Base-by-base conservation (phyloP, 2,329 filamentous ascomycete species). In the Beauveria medogensis region DNA sequence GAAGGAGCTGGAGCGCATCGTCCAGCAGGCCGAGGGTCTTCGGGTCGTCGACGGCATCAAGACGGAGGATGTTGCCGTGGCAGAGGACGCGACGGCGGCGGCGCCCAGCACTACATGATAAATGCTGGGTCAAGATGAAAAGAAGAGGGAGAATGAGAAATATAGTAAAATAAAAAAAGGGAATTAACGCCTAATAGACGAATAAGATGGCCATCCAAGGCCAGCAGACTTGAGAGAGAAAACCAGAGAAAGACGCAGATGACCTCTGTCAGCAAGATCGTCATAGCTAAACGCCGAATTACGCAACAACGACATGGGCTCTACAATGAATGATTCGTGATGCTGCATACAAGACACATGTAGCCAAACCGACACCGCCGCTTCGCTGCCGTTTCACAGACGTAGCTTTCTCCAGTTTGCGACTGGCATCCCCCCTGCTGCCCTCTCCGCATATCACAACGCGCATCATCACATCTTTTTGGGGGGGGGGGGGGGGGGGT, bases 41-140 rank as follows among this genome's bases (percentile, higher is more conserved):
- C 74, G 73, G 64, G 78, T 80, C 7, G 78, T 79, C 22, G 73
- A 76, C 63, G 78, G 78, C 43, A 75, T 80, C 66, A 76, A 77
- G 67, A 74, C 73, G 10, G 72, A 78, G 51, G 73, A 74, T 53
- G 68, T 44, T 41, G 28, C 46, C 30, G 37, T 5, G 16, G n/a
- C 44, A 12, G 64, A 59, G 37, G 53, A 60, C 18, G 57, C 52
- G 16, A 16, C 46, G 7, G 22, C 55, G 4, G 55, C 43, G 16
- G 30, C 46, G 4, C 30, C 55, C 6, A 50, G n/a, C n/a, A 50
- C 55, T 20, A 52, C 64, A 37, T 62, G 63, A 54, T 61, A 61
- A 44, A 37, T 6, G 34, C 5, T 37, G 34, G 34, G 34, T 6
- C 14, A 3, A 1, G 6, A 5, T 6, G 34, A 16, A 16, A 37